A percentile compares a stretch with the other conserved stretches of the same genome.
Evolutionary conservation across 768 basidiomycete species (phyloP).

Genomic region (Boletus rex-veris): DNA sequence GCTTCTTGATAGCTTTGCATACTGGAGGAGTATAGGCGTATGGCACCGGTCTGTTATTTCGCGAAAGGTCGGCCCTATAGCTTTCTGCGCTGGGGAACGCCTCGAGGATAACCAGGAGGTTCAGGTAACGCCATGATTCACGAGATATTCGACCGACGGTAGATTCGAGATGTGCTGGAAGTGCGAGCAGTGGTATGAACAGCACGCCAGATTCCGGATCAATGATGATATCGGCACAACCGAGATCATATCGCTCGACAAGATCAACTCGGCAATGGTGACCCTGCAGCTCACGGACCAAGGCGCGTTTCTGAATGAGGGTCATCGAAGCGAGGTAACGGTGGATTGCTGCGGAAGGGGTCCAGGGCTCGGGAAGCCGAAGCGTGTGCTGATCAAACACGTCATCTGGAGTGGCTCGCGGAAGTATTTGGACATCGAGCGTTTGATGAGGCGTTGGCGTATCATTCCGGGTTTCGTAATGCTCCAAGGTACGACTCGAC

Average conservation of each 20-base stretch:
- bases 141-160: constrained; percentile 43
- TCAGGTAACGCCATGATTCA: constrained; percentile 61
- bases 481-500: constrained; percentile 2
- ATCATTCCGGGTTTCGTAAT: constrained; percentile 13
- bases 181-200: constrained; percentile 41
- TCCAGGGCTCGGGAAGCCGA: constrained; percentile 34
- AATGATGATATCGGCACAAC: constrained; percentile 62
- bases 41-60: constrained; percentile 7
- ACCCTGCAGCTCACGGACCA: constrained; percentile 51
- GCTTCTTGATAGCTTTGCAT: constrained; percentile 64
- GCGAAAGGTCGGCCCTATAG: constrained; percentile 21
- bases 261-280: constrained; percentile 48
- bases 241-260: constrained; percentile 60
- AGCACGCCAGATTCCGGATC: constrained; percentile 60
- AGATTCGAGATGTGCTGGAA: constrained; percentile 48
- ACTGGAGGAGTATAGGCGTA: constrained; percentile 64
- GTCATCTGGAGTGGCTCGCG: constrained; percentile 36
- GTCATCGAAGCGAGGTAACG: constrained; percentile 68
- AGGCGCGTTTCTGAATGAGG: constrained; percentile 61
- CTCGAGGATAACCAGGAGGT: constrained; percentile 61
- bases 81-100: constrained; percentile 52
- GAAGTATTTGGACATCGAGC: constrained; percentile 10
- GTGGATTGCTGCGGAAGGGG: constrained; percentile 40
- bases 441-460: constrained; percentile 4
- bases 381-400: constrained; percentile 45